These are phyloP conservation scores for Cicer pinnatifidum DNA, from an alignment of 306 rosid genomes.

Conservation along the genomic window DNA sequence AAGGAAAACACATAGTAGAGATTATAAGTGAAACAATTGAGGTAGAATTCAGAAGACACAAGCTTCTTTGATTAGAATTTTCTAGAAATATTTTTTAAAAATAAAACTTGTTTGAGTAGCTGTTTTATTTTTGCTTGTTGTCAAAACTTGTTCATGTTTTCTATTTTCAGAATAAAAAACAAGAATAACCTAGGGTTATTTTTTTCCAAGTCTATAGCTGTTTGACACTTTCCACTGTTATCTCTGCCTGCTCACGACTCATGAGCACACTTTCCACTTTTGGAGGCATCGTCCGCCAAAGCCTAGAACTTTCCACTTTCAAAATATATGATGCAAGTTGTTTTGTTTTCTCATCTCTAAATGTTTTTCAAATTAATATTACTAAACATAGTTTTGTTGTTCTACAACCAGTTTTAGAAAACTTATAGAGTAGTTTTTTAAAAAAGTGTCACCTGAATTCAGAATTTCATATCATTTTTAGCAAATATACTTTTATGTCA, in stretches of 20 bases:
- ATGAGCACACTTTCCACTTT: not conserved
- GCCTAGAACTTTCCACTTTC: not conserved
- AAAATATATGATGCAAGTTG: not conserved
- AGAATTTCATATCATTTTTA: slow-evolving; percentile 36
- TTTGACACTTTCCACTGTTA: not conserved
- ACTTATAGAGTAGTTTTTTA: not conserved
- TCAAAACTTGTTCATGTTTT: slow-evolving; percentile 4
- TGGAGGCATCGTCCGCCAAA: not conserved
- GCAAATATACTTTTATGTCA: slow-evolving; percentile 6
- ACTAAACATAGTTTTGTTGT: not conserved
- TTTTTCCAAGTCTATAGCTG: not conserved
- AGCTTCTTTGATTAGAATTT: not conserved
- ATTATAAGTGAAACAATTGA: slow-evolving; percentile 30
- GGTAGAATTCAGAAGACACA: slow-evolving; percentile 1
- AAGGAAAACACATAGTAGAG: slow-evolving; percentile 31
- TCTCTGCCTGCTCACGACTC: not conserved
- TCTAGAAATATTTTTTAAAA: not conserved
- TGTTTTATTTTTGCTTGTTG: not conserved
- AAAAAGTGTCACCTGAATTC: slow-evolving; percentile 3
- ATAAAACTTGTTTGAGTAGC: not conserved
- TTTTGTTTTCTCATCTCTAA: not conserved
- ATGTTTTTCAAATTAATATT: not conserved
- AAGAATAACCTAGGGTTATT: not conserved
- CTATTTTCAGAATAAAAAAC: slow-evolving; percentile 1
- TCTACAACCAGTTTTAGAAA: not conserved